These are phyloP conservation scores for Pulveroboletus ravenelii DNA, from an alignment of 768 basidiomycete genomes.

Conservation along the genomic window DNA sequence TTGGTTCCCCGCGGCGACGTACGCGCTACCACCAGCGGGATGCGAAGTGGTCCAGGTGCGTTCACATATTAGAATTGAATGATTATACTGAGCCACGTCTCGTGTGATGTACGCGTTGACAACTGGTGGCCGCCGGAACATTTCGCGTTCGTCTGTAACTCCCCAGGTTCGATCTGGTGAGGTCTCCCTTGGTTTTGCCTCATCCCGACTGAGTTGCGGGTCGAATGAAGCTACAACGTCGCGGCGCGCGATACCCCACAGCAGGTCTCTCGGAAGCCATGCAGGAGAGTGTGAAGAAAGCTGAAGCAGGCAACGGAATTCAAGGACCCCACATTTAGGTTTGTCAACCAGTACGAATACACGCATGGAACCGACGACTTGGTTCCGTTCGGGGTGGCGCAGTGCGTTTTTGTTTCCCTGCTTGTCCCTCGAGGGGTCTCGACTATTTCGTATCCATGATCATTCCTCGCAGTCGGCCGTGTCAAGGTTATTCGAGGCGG, in stretches of 20 bases:
- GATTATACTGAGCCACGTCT: not conserved
- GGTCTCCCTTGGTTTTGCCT: no score
- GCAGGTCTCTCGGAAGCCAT: no score
- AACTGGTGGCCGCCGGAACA: not conserved
- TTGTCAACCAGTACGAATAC: slow-evolving; percentile 54
- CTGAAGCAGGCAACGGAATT: no score
- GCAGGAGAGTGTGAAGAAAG: no score
- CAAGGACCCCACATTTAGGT: slow-evolving; percentile 18
- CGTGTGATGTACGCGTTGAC: not conserved
- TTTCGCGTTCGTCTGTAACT: no score
- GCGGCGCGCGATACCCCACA: no score
- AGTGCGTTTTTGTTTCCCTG: slow-evolving; percentile 57
- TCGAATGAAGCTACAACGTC: no score
- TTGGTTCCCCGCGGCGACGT: no score
- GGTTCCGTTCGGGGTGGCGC: slow-evolving; percentile 57
- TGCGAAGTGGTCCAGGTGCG: slow-evolving; percentile 38
- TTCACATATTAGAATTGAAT: not conserved
- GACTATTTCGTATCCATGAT: slow-evolving; percentile 19
- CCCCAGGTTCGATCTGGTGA: no score
- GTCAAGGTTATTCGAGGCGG: slow-evolving; percentile 47
- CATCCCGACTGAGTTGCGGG: no score
- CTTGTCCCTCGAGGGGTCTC: slow-evolving; percentile 24
- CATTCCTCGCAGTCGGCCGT: not conserved
- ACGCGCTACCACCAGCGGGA: no score
- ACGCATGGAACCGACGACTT: slow-evolving; percentile 48